Evolutionary conservation across 2,329 filamentous ascomycete species (phyloP).

Genomic region (Macrophomina pseudophaseolina): DNA sequence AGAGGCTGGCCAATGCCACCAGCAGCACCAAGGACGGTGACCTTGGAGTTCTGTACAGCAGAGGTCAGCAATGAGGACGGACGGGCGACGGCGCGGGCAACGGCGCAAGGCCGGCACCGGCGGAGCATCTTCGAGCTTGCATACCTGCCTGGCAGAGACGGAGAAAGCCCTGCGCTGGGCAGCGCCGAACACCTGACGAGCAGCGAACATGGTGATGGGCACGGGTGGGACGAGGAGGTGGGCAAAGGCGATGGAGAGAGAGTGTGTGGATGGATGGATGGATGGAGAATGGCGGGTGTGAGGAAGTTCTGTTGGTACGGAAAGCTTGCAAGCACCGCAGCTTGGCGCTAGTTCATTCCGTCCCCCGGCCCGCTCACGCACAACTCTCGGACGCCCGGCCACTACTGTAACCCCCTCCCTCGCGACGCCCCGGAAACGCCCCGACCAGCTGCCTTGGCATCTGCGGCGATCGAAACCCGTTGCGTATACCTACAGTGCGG

Average conservation of each 20-base stretch:
- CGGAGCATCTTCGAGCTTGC: slow-evolving; percentile 31
- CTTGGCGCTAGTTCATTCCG: slow-evolving; percentile 4
- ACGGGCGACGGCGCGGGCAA: slow-evolving; percentile 27
- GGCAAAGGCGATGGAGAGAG: slow-evolving; percentile 33
- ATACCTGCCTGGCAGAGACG: slow-evolving; percentile 57
- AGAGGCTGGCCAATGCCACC: slow-evolving; percentile 98
- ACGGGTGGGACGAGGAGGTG: slow-evolving; percentile 31
- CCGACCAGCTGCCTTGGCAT: not conserved
- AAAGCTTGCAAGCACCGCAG: slow-evolving; percentile 21
- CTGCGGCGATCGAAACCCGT: not conserved
- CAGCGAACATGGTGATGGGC: slow-evolving; percentile 71
- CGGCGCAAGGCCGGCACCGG: slow-evolving; percentile 26
- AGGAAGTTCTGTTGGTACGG: slow-evolving; percentile 27
- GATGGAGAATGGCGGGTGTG: slow-evolving; percentile 18
- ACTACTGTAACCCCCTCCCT: not conserved
- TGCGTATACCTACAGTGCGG: not conserved
- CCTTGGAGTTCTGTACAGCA: slow-evolving; percentile 81
- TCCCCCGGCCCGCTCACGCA: not conserved
- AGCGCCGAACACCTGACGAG: slow-evolving; percentile 57
- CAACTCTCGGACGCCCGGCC: slow-evolving; percentile 25
- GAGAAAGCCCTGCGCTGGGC: slow-evolving; percentile 60
- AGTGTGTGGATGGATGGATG: slow-evolving; percentile 35
- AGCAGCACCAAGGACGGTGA: slow-evolving; percentile 93
- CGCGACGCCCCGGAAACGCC: not conserved
- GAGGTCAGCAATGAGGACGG: slow-evolving; percentile 33